Evolutionary conservation across 2,329 filamentous ascomycete genomes (phyloP).

Genomic region (Hymenoscyphus fraxineus): DNA sequence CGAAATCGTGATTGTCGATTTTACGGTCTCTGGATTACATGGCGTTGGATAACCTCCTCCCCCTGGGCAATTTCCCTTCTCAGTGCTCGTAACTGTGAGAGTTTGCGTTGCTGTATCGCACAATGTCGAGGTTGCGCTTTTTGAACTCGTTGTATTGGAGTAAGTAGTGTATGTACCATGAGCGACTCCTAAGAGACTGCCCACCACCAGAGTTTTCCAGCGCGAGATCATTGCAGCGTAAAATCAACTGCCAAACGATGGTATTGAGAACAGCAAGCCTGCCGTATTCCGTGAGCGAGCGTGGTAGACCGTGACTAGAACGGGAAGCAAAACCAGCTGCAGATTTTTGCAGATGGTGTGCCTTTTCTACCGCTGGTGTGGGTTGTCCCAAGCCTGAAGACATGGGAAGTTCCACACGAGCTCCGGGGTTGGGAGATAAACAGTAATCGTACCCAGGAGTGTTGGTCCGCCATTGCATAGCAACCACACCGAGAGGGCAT

Average conservation of each 20-base stretch:
- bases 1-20: not conserved
- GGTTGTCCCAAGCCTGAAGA: slow-evolving; percentile 23
- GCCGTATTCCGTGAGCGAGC: slow-evolving; percentile 26
- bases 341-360: slow-evolving; percentile 21
- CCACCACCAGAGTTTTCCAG: slow-evolving; percentile 17
- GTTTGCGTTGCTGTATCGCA: not conserved
- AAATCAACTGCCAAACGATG: slow-evolving; percentile 22
- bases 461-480: slow-evolving; percentile 11
- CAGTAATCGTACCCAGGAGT: slow-evolving; percentile 10
- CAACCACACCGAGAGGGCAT: slow-evolving; percentile 20
- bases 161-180: slow-evolving; percentile 9
- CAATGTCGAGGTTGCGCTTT: not conserved
- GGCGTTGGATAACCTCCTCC: not conserved
- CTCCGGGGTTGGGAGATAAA: slow-evolving; percentile 15
- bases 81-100: not conserved
- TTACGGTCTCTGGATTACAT: not conserved
- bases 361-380: slow-evolving; percentile 22
- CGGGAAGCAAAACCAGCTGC: slow-evolving; percentile 24
- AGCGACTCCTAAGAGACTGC: slow-evolving; percentile 21
- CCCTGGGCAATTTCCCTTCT: not conserved
- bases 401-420: slow-evolving; percentile 15
- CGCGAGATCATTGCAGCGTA: slow-evolving; percentile 19
- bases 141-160: slow-evolving; percentile 4
- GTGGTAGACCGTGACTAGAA: slow-evolving; percentile 20
- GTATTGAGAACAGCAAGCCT: slow-evolving; percentile 22